Base-by-base conservation (phyloP, 805 yeast species). In the Yarrowia bubula region DNA sequence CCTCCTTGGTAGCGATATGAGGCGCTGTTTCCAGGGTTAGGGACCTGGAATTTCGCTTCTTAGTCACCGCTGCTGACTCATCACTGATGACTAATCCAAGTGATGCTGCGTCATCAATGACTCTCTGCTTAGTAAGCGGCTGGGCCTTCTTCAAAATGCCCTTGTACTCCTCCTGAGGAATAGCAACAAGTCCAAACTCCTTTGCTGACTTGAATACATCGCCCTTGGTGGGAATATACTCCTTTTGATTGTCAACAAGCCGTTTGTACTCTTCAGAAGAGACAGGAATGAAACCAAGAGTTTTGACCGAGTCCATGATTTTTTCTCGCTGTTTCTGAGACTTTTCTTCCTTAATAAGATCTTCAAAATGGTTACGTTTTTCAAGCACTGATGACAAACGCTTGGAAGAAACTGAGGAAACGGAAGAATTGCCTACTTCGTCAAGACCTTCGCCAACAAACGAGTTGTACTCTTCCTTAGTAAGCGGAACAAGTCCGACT, bases 161-260 rank as follows among this genome's bases (percentile, higher is more conserved):
- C 53, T 72, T 74, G 68, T 80, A 82, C 65, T 82, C 85, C 0
- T 79, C 83, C 6, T 73, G 68, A 1, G 84, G 78, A 47, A 83
- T 67, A 0, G 83, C 79, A 1, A 80, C 75, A 58, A 83, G 70
- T 8, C 79, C 79, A 68, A 80, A 79, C 14, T 72, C 72, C 70
- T 76, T 78, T 4, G 86, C 82, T 14, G 73, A 69, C 35, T 74
- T 69, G 18, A 73, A 68, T 15, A 76, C 69, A 18, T 76, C 78
- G 11, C 73, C 70, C 58, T 70, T 72, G 13, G 78, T 71, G 3
- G 77, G 77, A 18, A 71, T 71, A 44, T 71, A 73, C 15, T 71
- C 73, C 33, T 68, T 67, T 63, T 74, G 75, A 43, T 71, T 68
- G 8, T 72, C 72, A 9, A 73, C 63, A 18, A 76, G 69, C 15